Percentiles rank a stretch among this genome's conserved stretches.
These are phyloP conservation scores for Aspergillus chevalieri DNA, from an alignment of 2,329 filamentous ascomycete genomes.

Conservation along the genomic window DNA sequence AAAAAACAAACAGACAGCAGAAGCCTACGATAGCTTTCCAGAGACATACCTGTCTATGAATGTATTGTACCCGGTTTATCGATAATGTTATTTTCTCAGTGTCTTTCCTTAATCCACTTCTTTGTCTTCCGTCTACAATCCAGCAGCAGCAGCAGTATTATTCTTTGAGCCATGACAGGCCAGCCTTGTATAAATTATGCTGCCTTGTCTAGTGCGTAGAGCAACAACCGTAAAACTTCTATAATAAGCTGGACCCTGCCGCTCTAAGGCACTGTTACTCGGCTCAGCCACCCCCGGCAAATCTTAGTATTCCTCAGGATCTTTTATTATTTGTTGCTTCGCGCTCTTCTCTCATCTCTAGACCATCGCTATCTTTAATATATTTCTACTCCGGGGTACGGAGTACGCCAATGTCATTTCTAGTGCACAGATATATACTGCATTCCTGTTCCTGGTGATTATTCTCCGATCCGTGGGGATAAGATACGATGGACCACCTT, in stretches of 20 bases:
- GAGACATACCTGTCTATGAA: neutral
- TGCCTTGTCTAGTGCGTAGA: neutral
- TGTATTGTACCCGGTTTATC: neutral
- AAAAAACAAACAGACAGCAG: neutral
- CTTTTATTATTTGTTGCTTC: neutral
- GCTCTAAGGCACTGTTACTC: neutral
- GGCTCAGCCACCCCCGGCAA: neutral
- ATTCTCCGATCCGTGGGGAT: neutral
- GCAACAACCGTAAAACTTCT: no score
- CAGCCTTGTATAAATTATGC: neutral
- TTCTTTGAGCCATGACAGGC: neutral
- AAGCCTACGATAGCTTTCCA: neutral
- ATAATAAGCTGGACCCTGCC: no score
- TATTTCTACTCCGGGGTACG: no score
- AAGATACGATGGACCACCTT: conserved; percentile 21
- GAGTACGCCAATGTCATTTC: neutral
- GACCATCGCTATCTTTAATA: no score
- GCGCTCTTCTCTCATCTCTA: no score
- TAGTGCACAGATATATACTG: no score
- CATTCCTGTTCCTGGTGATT: neutral
- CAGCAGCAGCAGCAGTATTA: no score
- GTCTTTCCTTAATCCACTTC: neutral
- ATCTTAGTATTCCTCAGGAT: neutral
- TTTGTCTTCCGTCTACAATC: neutral
- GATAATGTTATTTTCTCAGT: neutral